These are phyloP conservation scores for Calonectria leucothoes DNA, from an alignment of 2,329 filamentous ascomycete species.

Conservation along the genomic window DNA sequence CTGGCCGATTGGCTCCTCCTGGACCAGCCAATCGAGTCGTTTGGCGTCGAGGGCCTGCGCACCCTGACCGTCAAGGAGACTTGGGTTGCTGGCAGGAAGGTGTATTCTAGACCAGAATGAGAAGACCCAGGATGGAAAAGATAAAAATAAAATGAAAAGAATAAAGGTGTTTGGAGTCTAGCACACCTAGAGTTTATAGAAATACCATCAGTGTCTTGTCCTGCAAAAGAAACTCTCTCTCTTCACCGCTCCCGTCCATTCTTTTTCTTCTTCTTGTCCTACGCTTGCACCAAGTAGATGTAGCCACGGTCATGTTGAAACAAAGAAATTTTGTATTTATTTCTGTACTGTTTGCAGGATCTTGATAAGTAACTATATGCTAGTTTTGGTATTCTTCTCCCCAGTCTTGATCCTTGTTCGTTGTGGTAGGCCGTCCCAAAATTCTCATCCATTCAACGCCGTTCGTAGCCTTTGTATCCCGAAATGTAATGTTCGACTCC, in stretches of 20 bases:
- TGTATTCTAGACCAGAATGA: slow-evolving; percentile 49
- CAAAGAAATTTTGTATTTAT: neutral
- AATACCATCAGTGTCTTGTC: too few relatives aligned
- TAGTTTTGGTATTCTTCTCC: neutral
- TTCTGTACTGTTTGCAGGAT: neutral
- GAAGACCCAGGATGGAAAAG: neutral
- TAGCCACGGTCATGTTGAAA: neutral
- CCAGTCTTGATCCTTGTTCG: neutral
- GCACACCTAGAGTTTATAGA: neutral
- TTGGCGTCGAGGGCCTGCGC: slow-evolving; percentile 64
- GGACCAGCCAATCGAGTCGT: slow-evolving; percentile 64
- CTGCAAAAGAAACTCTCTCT: too few relatives aligned
- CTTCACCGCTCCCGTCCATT: neutral
- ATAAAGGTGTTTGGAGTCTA: neutral
- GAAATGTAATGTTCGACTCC: neutral
- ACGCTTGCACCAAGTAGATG: neutral
- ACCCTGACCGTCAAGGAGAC: slow-evolving; percentile 71
- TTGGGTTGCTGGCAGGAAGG: slow-evolving; percentile 71
- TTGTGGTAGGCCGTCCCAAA: neutral
- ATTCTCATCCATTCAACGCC: neutral
- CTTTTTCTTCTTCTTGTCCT: neutral
- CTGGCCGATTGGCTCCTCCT: slow-evolving; percentile 80
- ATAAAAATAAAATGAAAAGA: too few relatives aligned
- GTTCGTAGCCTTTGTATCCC: neutral
- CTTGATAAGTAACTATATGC: neutral